Conservation (phyloP, 139 green algal species). For the Micromonas commoda region DNA sequence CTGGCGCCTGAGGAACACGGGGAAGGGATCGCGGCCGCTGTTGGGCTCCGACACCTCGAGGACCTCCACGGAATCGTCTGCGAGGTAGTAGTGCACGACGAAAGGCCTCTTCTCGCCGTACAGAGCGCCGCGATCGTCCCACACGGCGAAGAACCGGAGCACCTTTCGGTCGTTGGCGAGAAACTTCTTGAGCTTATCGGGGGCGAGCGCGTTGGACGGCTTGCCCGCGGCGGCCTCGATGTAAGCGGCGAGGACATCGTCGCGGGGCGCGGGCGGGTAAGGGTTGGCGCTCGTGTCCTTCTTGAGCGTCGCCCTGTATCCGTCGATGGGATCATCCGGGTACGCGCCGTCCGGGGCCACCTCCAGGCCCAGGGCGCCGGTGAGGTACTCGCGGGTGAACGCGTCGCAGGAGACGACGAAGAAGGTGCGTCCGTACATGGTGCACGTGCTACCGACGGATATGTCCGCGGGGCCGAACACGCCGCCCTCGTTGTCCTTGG, state of each 20-base stretch:
- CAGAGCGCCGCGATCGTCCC: constrained; percentile 68
- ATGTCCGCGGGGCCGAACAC: constrained; percentile 19
- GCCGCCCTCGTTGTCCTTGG: constrained; percentile 47
- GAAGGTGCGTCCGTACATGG: constrained; percentile 68
- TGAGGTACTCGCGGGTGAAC: constrained; percentile 62
- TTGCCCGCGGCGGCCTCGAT: constrained; percentile 25
- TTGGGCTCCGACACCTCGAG: constrained; percentile 78
- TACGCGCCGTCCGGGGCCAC: neutral
- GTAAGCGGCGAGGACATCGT: constrained; percentile 27
- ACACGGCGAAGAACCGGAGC: constrained; percentile 79
- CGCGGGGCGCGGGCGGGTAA: constrained; percentile 7
- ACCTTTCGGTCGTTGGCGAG: constrained; percentile 50
- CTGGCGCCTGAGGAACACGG: constrained; percentile 70
- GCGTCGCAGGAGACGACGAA: constrained; percentile 67
- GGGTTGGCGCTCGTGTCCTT: constrained; percentile 12
- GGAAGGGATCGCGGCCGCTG: constrained; percentile 68
- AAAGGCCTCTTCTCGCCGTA: constrained; percentile 78
- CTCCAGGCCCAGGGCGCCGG: neutral
- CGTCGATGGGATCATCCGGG: constrained; percentile 15
- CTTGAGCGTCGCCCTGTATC: constrained; percentile 24
- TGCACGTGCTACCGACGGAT: constrained; percentile 57
- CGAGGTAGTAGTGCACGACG: constrained; percentile 85
- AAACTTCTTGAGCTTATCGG: constrained; percentile 22
- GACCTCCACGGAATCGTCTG: constrained; percentile 87
- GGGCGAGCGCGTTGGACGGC: constrained; percentile 5